Percentiles rank a stretch among this genome's conserved stretches.
These are phyloP conservation scores for Cercospora beticola DNA, from an alignment of 2,329 filamentous ascomycete species.

Conservation along the genomic window DNA sequence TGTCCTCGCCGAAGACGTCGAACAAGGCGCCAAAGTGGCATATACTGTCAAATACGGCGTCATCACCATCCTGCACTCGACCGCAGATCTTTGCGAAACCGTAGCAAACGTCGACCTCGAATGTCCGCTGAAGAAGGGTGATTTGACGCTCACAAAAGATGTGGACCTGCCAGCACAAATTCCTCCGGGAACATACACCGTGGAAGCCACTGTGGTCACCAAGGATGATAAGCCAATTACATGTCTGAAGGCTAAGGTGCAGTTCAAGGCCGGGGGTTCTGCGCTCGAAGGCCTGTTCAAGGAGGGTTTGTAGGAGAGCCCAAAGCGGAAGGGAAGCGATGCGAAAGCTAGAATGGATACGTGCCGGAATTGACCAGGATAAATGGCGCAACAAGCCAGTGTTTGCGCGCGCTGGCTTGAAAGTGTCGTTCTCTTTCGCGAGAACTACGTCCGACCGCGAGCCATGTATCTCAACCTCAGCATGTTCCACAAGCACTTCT, in stretches of 20 bases:
- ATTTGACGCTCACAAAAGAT: slow-evolving; percentile 69
- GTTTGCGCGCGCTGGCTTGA: not conserved
- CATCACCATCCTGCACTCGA: slow-evolving; percentile 81
- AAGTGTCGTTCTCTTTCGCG: not conserved
- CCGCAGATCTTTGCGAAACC: slow-evolving; percentile 84
- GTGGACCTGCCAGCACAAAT: slow-evolving; percentile 85
- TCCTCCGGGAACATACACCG: slow-evolving; percentile 86
- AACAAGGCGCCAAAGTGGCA: slow-evolving; percentile 75
- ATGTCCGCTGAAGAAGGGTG: slow-evolving; percentile 82
- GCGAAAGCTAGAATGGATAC: not conserved
- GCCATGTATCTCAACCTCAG: not conserved
- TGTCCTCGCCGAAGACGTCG: slow-evolving; percentile 68
- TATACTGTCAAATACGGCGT: slow-evolving; percentile 91
- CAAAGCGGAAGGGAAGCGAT: not conserved
- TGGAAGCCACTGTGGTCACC: slow-evolving; percentile 80
- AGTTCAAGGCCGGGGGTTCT: slow-evolving; percentile 53
- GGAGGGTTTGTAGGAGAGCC: slow-evolving; percentile 26
- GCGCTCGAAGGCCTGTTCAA: slow-evolving; percentile 26
- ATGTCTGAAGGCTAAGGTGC: slow-evolving; percentile 75
- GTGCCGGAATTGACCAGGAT: not conserved
- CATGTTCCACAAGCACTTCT: not conserved
- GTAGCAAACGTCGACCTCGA: slow-evolving; percentile 82
- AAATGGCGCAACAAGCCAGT: not conserved
- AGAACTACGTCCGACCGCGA: not conserved
- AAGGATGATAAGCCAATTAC: slow-evolving; percentile 73